Base-by-base conservation (phyloP, 2,329 filamentous ascomycete genomes). In the Verticillium zaregamsianum region DNA sequence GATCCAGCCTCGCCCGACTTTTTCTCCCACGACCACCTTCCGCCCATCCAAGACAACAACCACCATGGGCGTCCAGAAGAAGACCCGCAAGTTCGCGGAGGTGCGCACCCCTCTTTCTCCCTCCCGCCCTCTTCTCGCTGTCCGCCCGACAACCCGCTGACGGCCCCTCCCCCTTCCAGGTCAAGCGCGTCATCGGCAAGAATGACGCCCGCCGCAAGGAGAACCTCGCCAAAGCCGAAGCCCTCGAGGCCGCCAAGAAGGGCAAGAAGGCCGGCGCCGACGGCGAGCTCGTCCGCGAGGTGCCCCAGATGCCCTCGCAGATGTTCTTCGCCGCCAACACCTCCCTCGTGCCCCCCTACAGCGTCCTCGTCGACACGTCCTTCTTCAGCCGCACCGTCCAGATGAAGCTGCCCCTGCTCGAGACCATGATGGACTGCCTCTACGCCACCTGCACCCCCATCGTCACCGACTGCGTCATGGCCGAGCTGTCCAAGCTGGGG, bases 301-400 rank as follows among this genome's bases (percentile, higher is more conserved):
- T 92, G 81, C 90, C 90, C 5, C 91, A 95, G 79, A 90, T 91
- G 71, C 90, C 92, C 14, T 92, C 90, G 23, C 85, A 87, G 65
- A 87, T 96, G 77, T 96, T 96, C 86, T 96, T 96, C 77, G 85
- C 91, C 72, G 90, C 92, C 81, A 97, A 97, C 79, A 90, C 89
- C 59, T 90, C 91, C 59, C 86, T 97, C 55, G 87, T 91, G 12
- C 92, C 93, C 3, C 92, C 93, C 1, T 96, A 96, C 80, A 77
- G 77, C 58, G 85, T 94, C 61, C 85, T 96, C 11, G 84, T 95
- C 71, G 92, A 96, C 75, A 94, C 92, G 0, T 61, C 58, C 0
- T 65, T 66, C 20, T 59, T 63, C 20, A 35, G 40, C 25, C 37
- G 57, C 25, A 95, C 93, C 0, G 91, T 98, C 2, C 91, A 93